phyloP scores from a whole-genome alignment of 495 filamentous ascomycete genomes.

The Penicillium canescens region DNA sequence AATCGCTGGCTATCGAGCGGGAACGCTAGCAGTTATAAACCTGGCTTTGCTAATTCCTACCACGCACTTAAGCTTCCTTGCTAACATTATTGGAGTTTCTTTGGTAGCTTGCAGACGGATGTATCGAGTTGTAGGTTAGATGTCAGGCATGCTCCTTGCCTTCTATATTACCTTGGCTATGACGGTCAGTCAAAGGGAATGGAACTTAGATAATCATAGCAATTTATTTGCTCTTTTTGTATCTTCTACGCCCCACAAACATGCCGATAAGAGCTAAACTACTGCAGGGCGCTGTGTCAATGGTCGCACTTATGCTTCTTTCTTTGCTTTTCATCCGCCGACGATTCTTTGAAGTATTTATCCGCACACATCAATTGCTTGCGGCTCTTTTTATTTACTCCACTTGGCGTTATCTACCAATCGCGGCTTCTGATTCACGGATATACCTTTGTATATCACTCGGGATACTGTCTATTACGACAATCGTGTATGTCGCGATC shows the following conservation, averaged over 20 bases:
- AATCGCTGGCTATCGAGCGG: not conserved
- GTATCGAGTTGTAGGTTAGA: not conserved
- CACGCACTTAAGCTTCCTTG: not conserved
- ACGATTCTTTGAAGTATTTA: too few relatives aligned
- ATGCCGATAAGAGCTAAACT: too few relatives aligned
- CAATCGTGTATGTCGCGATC: too few relatives aligned
- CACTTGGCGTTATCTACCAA: too few relatives aligned
- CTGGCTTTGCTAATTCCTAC: not conserved
- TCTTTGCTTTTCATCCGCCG: too few relatives aligned
- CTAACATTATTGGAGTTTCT: not conserved
- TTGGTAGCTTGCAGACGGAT: not conserved
- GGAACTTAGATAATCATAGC: not conserved
- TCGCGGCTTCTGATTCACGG: too few relatives aligned
- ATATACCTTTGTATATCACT: not conserved
- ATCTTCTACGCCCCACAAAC: not conserved
- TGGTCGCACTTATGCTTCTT: too few relatives aligned
- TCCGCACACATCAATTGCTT: too few relatives aligned
- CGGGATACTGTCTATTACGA: not conserved
- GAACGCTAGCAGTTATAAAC: not conserved
- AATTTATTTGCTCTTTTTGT: not conserved
- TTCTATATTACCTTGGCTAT: not conserved
- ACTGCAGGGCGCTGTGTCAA: too few relatives aligned
- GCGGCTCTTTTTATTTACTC: too few relatives aligned
- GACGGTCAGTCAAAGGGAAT: not conserved
- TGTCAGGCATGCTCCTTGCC: not conserved